Evolutionary conservation across 495 filamentous ascomycete genomes (phyloP).

Genomic region (Monascus purpureus): DNA sequence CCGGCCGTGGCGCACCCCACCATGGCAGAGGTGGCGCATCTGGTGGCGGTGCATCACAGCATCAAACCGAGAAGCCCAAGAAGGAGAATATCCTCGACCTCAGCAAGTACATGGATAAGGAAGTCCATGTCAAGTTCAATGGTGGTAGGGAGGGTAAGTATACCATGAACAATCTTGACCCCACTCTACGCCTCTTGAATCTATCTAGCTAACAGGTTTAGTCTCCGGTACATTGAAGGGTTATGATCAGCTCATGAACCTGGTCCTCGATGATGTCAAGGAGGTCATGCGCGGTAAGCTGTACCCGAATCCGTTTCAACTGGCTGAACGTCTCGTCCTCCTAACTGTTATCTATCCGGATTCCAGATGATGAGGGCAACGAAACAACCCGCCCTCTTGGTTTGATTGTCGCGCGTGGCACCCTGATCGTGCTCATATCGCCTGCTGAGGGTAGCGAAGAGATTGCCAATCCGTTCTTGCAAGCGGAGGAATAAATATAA

Average conservation of each 20-base stretch:
- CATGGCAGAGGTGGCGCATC: slow-evolving; percentile 35
- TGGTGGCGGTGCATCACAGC: slow-evolving; percentile 20
- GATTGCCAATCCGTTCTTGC: slow-evolving; percentile 85
- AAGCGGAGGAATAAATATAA: slow-evolving; percentile 43
- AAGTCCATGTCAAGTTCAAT: slow-evolving; percentile 89
- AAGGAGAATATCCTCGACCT: slow-evolving; percentile 97
- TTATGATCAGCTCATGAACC: slow-evolving; percentile 93
- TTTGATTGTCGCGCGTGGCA: slow-evolving; percentile 83
- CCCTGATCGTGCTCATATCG: slow-evolving; percentile 80
- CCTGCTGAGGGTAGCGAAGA: slow-evolving; percentile 89
- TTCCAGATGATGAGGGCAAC: slow-evolving; percentile 76
- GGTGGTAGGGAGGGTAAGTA: slow-evolving; percentile 78
- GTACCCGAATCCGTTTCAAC: slow-evolving; percentile 1
- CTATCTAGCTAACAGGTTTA: slow-evolving; percentile 22
- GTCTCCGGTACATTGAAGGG: slow-evolving; percentile 84
- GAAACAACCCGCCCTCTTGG: slow-evolving; percentile 71
- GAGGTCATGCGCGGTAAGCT: slow-evolving; percentile 67
- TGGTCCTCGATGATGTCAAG: slow-evolving; percentile 89
- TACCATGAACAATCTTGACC: slow-evolving; percentile 2
- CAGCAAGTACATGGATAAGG: slow-evolving; percentile 90
- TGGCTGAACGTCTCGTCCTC: background rate
- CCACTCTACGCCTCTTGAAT: background rate
- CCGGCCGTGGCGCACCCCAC: slow-evolving; percentile 22
- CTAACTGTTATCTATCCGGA: slow-evolving; percentile 5
- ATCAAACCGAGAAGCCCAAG: slow-evolving; percentile 63